Conservation (phyloP, 2,329 filamentous ascomycete genomes). For the Aureobasidium leucospermi region DNA sequence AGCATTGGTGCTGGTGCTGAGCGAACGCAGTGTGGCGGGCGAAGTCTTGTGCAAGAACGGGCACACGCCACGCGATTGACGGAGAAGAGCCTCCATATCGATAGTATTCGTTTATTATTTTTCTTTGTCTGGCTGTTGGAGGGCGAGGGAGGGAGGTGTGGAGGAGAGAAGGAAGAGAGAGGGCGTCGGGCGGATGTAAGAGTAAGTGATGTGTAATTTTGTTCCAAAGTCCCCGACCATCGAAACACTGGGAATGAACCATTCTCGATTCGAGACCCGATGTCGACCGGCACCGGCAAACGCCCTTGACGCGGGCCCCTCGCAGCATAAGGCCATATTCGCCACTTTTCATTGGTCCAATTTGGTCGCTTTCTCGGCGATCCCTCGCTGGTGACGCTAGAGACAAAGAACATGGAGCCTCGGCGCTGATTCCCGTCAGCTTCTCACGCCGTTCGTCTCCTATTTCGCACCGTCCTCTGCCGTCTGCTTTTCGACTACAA, state of each 20-base stretch:
- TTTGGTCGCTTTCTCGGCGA: not conserved
- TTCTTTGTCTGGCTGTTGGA: not conserved
- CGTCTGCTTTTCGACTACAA: not conserved
- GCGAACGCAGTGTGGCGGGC: conserved; percentile 79
- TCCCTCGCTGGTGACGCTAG: conserved; percentile 3
- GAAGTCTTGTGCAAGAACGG: conserved; percentile 95
- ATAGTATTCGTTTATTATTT: not conserved
- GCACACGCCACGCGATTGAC: conserved; percentile 94
- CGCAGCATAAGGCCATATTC: not conserved
- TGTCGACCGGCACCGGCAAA: not conserved
- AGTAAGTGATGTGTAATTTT: conserved; percentile 7
- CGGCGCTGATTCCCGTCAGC: not conserved
- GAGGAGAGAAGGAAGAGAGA: not conserved
- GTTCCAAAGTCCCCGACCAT: not conserved
- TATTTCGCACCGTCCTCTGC: conserved; percentile 5
- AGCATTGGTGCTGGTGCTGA: conserved; percentile 66
- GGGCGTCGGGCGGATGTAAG: not conserved
- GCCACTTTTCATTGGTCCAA: conserved; percentile 6
- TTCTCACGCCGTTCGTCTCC: not conserved
- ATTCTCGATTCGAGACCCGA: conserved; percentile 1
- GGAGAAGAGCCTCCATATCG: conserved; percentile 84
- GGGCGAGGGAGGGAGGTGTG: not conserved
- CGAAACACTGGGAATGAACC: not conserved
- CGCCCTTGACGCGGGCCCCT: not conserved
- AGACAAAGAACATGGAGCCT: not conserved